These are phyloP conservation scores for Acanthamoeba royreba DNA, from an alignment of 208 protist genomes.

Conservation along the genomic window DNA sequence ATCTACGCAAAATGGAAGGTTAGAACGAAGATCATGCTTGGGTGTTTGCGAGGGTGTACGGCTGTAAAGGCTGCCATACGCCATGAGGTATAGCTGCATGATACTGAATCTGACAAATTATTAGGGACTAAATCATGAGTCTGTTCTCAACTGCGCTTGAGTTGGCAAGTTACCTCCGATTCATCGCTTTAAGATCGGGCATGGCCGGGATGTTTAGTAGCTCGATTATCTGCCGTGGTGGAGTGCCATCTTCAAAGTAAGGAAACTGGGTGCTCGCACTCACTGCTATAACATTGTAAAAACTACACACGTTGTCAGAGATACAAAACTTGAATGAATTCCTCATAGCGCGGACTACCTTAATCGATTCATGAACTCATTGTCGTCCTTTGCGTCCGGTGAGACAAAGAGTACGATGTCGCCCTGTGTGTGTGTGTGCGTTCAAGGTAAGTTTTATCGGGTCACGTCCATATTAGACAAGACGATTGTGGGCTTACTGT, in stretches of 20 bases:
- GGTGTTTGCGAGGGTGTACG: no score
- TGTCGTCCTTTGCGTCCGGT: not conserved
- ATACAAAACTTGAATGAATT: not conserved
- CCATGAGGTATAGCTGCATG: not conserved
- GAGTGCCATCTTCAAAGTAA: not conserved
- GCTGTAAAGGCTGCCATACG: not conserved
- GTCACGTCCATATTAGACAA: no score
- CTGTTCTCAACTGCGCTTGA: no score
- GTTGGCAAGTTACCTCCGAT: not conserved
- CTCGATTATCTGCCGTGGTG: not conserved
- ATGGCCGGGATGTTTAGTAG: not conserved
- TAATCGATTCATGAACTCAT: not conserved
- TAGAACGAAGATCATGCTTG: no score
- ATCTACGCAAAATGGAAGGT: not conserved
- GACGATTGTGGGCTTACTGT: not conserved
- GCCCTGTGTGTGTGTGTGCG: not conserved
- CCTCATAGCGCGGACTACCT: not conserved
- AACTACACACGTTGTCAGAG: not conserved
- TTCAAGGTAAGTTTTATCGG: not conserved
- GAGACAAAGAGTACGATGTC: not conserved
- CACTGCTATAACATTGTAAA: not conserved
- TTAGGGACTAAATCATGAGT: not conserved
- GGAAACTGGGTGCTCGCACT: not conserved
- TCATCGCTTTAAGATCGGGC: not conserved
- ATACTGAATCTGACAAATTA: not conserved